phyloP scores from a whole-genome alignment of 2,329 filamentous ascomycete genomes.

The Trichoderma sp. region DNA sequence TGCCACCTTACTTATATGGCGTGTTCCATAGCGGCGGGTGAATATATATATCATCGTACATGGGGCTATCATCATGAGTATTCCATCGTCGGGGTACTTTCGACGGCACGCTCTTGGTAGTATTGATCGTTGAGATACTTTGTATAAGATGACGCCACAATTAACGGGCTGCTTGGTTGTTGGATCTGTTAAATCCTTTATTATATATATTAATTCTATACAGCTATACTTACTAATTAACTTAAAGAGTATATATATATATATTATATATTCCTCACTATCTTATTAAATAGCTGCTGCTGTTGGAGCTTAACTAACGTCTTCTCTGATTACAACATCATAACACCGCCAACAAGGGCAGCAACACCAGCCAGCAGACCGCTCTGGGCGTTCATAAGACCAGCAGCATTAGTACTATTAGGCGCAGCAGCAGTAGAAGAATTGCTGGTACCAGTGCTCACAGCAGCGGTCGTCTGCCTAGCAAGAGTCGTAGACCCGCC shows the following conservation, averaged over 20 bases:
- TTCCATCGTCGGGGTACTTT: background rate
- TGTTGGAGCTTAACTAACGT: background rate
- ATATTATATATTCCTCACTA: background rate
- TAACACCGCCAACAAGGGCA: slow-evolving; percentile 33
- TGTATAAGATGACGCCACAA: no score
- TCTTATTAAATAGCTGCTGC: background rate
- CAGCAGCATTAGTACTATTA: slow-evolving; percentile 32
- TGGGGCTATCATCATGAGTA: background rate
- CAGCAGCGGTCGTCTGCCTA: background rate
- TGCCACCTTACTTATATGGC: no score
- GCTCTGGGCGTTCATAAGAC: slow-evolving; percentile 33
- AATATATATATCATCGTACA: no score
- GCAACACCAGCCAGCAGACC: slow-evolving; percentile 37
- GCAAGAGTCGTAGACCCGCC: slow-evolving; percentile 15
- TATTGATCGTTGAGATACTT: no score
- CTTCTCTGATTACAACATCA: slow-evolving; percentile 31
- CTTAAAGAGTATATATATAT: background rate
- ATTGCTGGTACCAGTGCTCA: slow-evolving; percentile 3
- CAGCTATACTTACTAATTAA: background rate
- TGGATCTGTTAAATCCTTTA: background rate
- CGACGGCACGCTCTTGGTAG: no score
- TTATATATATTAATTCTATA: background rate
- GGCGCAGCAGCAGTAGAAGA: slow-evolving; percentile 21
- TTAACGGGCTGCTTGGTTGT: background rate
- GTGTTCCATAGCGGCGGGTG: no score